A percentile compares a stretch with the other conserved stretches of the same genome.
These are phyloP conservation scores for Lasiodiplodia sp. DNA, from an alignment of 2,329 filamentous ascomycete species.

Conservation along the genomic window DNA sequence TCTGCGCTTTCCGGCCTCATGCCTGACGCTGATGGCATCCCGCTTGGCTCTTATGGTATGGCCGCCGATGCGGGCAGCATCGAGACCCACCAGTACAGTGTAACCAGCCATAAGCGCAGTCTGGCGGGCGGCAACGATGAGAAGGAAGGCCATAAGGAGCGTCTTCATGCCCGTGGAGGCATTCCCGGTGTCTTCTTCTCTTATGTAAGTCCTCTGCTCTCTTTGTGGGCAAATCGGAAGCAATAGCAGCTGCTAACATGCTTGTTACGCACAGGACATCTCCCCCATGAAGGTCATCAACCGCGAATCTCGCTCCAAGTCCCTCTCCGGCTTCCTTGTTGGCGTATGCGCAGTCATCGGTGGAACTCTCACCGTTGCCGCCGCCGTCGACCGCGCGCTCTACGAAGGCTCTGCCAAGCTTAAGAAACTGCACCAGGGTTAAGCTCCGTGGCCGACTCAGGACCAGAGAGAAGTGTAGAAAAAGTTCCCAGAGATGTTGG, in stretches of 20 bases:
- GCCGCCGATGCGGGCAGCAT: constrained; percentile 80
- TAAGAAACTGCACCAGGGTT: constrained; percentile 81
- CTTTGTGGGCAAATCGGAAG: neutral
- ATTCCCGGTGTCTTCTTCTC: constrained; percentile 99
- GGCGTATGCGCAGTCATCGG: constrained; percentile 94
- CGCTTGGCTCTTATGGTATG: constrained; percentile 49
- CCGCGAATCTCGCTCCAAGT: constrained; percentile 87
- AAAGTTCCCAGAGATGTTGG: neutral
- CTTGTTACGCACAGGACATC: constrained; percentile 71
- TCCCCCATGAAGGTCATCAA: constrained; percentile 99
- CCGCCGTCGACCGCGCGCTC: constrained; percentile 86
- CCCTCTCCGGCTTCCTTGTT: constrained; percentile 89
- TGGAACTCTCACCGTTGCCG: constrained; percentile 93
- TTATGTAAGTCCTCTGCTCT: constrained; percentile 70
- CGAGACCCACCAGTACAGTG: constrained; percentile 98
- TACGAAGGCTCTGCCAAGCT: constrained; percentile 87
- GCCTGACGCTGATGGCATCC: constrained; percentile 41
- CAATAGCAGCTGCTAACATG: neutral
- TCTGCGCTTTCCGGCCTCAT: constrained; percentile 32
- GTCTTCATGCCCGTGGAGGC: constrained; percentile 85
- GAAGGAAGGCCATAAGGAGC: constrained; percentile 89
- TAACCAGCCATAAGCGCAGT: constrained; percentile 94
- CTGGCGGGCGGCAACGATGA: constrained; percentile 83
- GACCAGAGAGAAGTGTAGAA: constrained; percentile 10
- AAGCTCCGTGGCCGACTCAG: constrained; percentile 22